Base-by-base conservation (phyloP, 2,329 filamentous ascomycete species). In the Plenodomus tracheiphilus region DNA sequence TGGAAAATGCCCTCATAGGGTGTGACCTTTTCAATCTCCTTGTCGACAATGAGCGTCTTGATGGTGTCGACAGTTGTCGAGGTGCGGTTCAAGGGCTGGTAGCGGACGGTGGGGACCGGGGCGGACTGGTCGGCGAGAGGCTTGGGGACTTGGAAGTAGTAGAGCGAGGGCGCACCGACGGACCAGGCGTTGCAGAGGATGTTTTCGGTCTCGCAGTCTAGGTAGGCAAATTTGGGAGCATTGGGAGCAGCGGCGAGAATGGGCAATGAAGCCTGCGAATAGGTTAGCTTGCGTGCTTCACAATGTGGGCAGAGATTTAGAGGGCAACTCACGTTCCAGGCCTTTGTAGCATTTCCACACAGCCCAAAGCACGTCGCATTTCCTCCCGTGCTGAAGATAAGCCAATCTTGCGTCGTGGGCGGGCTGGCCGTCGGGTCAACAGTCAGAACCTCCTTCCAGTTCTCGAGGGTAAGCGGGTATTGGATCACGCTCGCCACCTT, bases 291-390 rank as follows among this genome's bases (percentile, higher is more conserved):
- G 18, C 4, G 28, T 15, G 28, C 54, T 2, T n/a, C 32, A 9
- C n/a, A n/a, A 22, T 13, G 18, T 10, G 4, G 13, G 17, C 4
- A 25, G 2, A 47, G 4, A n/a, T 28, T 35, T 11, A 15, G 28
- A 11, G 6, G 6, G 28, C 2, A 40, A 62, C 73, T 53, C 68
- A 79, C 76, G 61, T 79, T 79, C 75, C 76, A 80, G 19, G 86
- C 87, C 48, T 76, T 75, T 64, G 90, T 87, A 44, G 86, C 74
- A 51, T 76, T 78, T 36, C 67, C 78, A 73, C 89, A 93, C 65
- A 82, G 79, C 60, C 87, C 88, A 67, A 81, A 86, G 76, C 89
- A 93, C 25, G 88, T 91, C 76, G 85, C 87, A 79, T 92, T 91
- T 60, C 87, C 79, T 47, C 89, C 89, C 9, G 85, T 88, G 59